Evolutionary conservation across 176 grass and related monocot species (phyloP).

Genomic region (Cymbopogon citratus): DNA sequence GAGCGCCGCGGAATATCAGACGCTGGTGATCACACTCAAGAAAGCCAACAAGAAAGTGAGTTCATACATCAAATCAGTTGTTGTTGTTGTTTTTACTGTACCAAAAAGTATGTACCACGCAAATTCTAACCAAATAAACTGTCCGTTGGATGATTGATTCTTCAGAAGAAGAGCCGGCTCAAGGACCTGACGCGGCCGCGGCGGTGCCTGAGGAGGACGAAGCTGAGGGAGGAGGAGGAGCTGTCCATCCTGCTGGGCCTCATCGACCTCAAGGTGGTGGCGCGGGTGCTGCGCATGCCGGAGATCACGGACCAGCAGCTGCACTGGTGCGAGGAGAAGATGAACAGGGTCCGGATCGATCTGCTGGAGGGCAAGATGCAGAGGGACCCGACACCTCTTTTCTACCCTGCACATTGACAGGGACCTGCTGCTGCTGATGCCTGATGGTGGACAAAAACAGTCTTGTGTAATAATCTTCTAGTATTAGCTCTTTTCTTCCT

Average conservation of each 20-base stretch:
- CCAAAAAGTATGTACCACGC: too few relatives aligned
- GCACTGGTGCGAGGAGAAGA: constrained; percentile 97
- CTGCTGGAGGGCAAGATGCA: constrained; percentile 51
- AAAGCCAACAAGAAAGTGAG: constrained; percentile 54
- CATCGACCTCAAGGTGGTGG: constrained; percentile 80
- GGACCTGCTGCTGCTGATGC: background rate
- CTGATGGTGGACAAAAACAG: background rate
- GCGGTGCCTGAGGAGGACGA: constrained; percentile 61
- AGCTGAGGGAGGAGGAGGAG: constrained; percentile 53
- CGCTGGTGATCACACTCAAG: constrained; percentile 37
- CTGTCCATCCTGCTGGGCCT: constrained; percentile 66
- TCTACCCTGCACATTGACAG: constrained; percentile 71
- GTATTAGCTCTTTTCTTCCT: background rate
- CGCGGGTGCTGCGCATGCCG: constrained; percentile 73
- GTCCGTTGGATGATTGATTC: background rate
- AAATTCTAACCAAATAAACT: too few relatives aligned
- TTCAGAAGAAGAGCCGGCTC: constrained; percentile 81
- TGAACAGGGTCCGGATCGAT: constrained; percentile 60
- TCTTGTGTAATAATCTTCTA: constrained; percentile 27
- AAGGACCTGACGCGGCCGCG: constrained; percentile 57
- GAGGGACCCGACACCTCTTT: constrained; percentile 70
- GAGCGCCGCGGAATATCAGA: constrained; percentile 33
- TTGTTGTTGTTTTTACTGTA: too few relatives aligned
- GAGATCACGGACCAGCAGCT: constrained; percentile 69
- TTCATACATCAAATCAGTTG: too few relatives aligned